phyloP scores from a whole-genome alignment of 768 basidiomycete genomes.

The Clitopilus hobsonii region DNA sequence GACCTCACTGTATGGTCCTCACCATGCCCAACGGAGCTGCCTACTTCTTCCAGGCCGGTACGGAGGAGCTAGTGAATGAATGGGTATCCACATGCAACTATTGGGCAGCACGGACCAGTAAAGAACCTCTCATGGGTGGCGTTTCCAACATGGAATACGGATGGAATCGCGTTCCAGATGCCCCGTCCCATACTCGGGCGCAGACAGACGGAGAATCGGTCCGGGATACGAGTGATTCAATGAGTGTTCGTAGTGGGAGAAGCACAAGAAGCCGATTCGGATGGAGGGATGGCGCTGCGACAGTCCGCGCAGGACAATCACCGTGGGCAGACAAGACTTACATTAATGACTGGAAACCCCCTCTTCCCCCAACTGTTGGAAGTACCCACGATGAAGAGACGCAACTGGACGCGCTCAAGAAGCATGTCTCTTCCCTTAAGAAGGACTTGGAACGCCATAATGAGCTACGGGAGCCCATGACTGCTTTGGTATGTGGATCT shows the following conservation, averaged over 20 bases:
- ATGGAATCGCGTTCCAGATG: constrained; percentile 78
- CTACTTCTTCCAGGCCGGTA: constrained; percentile 99
- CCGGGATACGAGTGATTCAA: constrained; percentile 37
- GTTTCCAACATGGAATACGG: constrained; percentile 99
- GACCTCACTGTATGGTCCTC: constrained; percentile 93
- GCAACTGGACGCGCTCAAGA: constrained; percentile 85
- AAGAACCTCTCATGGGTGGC: constrained; percentile 92
- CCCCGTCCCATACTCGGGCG: constrained; percentile 44
- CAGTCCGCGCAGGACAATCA: constrained; percentile 62
- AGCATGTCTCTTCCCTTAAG: constrained; percentile 73
- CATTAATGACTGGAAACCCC: constrained; percentile 94
- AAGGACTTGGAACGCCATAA: constrained; percentile 81
- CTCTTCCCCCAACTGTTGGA: constrained; percentile 75
- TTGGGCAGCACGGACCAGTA: constrained; percentile 94
- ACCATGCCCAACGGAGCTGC: constrained; percentile 85
- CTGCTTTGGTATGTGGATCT: constrained; percentile 51
- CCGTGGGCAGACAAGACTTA: constrained; percentile 71
- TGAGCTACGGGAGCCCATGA: constrained; percentile 79
- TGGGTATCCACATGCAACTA: constrained; percentile 99
- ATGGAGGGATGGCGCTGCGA: constrained; percentile 64
- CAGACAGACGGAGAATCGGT: constrained; percentile 53
- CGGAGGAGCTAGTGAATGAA: constrained; percentile 96
- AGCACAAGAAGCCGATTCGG: constrained; percentile 66
- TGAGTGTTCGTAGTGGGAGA: constrained; percentile 68
- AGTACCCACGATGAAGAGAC: constrained; percentile 90